A percentile compares a stretch with the other conserved stretches of the same genome.
These are phyloP conservation scores for Ophiorrhiza pumila DNA, from an alignment of 257 asterid genomes.

Conservation along the genomic window DNA sequence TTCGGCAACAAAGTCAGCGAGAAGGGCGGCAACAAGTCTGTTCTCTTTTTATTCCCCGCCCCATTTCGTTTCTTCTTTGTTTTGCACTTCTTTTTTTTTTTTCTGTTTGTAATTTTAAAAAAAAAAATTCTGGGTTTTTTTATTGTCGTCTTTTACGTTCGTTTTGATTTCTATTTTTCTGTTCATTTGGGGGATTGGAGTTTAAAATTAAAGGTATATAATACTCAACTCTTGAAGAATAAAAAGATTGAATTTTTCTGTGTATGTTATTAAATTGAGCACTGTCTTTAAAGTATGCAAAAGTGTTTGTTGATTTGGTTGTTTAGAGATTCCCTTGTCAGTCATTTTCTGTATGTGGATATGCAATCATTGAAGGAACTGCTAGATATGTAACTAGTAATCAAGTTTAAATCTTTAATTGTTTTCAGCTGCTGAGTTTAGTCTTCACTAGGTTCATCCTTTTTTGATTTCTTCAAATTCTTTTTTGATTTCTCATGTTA, in stretches of 20 bases:
- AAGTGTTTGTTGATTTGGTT: not conserved
- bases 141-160: not conserved
- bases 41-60: not conserved
- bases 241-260: no score
- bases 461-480: not conserved
- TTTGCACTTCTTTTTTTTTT: no score
- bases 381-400: not conserved
- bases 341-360: not conserved
- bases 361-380: not conserved
- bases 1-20: constrained; percentile 89
- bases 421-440: not conserved
- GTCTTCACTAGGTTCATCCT: not conserved
- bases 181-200: not conserved
- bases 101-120: not conserved
- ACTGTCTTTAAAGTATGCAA: no score
- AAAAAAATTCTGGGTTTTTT: no score
- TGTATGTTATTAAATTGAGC: no score
- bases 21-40: constrained; percentile 90
- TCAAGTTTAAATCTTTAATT: not conserved
- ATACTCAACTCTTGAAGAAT: not conserved
- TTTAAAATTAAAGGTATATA: not conserved
- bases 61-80: constrained; percentile 6
- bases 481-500: no score
- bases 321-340: not conserved
- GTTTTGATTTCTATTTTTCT: not conserved